Percentiles rank a stretch among this genome's conserved stretches.
Conservation (phyloP, 2,329 filamentous ascomycete species). For the Colletotrichum caudatum region DNA sequence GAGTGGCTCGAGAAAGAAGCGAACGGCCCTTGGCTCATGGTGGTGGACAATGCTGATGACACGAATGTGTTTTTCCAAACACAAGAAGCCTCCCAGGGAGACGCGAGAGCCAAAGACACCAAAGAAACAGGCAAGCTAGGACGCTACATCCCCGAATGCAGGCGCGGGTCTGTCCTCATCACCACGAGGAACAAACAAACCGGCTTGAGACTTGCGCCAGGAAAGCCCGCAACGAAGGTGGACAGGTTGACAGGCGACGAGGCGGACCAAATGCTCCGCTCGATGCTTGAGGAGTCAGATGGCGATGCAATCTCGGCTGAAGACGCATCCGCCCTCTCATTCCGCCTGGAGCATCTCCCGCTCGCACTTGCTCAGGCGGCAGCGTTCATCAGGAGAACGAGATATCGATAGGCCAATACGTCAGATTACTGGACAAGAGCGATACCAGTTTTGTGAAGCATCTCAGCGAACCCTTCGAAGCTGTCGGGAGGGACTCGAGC, state of each 20-base stretch:
- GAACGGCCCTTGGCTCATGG: conserved; percentile 39
- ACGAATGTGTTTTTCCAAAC: conserved; percentile 2
- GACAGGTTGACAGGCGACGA: conserved; percentile 48
- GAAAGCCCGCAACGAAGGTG: conserved; percentile 45
- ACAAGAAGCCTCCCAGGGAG: not conserved
- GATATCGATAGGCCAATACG: conserved; percentile 46
- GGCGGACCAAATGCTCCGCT: conserved; percentile 44
- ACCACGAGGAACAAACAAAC: conserved; percentile 52
- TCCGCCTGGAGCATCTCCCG: conserved; percentile 49
- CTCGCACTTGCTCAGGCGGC: conserved; percentile 52
- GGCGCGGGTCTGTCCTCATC: conserved; percentile 48
- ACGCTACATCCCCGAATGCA: conserved; percentile 47
- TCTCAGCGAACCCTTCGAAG: conserved; percentile 49
- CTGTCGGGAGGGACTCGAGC: conserved; percentile 36
- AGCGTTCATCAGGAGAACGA: conserved; percentile 51
- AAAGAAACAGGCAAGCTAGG: conserved; percentile 42
- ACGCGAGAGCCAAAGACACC: no score
- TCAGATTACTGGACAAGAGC: conserved; percentile 45
- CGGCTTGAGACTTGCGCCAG: conserved; percentile 45
- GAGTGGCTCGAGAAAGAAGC: conserved; percentile 46
- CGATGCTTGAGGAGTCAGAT: conserved; percentile 27
- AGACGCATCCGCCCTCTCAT: conserved; percentile 43
- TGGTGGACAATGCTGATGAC: conserved; percentile 36
- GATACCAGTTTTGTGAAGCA: conserved; percentile 43
- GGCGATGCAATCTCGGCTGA: conserved; percentile 1